A percentile compares a stretch with the other conserved stretches of the same genome.
These are phyloP conservation scores for Leccinum ochraceum DNA, from an alignment of 768 basidiomycete species.

Conservation along the genomic window DNA sequence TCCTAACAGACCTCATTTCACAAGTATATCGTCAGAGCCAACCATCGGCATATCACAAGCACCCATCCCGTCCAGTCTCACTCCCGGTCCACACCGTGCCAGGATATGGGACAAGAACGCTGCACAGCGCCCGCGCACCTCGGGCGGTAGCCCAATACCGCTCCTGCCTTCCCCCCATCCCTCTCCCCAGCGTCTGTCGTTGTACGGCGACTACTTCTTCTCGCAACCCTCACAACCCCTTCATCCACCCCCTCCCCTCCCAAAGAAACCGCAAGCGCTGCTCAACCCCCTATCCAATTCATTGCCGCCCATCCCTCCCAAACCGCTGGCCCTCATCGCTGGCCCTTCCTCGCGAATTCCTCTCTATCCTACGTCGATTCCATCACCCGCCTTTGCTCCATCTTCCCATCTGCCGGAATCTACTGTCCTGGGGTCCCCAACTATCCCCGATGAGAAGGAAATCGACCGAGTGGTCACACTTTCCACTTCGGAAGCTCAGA, in stretches of 20 bases:
- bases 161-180: constrained; percentile 11
- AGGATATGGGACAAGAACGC: constrained; percentile 21
- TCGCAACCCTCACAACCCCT: constrained; percentile 18
- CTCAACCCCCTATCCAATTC: constrained; percentile 34
- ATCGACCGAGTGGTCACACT: constrained; percentile 50
- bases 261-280: constrained; percentile 31
- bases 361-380: constrained; percentile 36
- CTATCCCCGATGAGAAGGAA: constrained; percentile 44
- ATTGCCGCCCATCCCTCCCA: constrained; percentile 43
- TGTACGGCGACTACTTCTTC: constrained; percentile 34
- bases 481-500: constrained; percentile 40
- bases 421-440: constrained; percentile 9
- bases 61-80: constrained; percentile 27
- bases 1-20: constrained; percentile 20
- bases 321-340: constrained; percentile 30
- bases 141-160: constrained; percentile 2
- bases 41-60: constrained; percentile 5
- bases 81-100: constrained; percentile 24
- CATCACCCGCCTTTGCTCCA: constrained; percentile 17
- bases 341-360: constrained; percentile 26
- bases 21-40: constrained; percentile 21
- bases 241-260: constrained; percentile 32
- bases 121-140: constrained; percentile 15
- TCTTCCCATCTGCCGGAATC: constrained; percentile 10
- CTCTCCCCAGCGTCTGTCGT: constrained; percentile 15